These are phyloP conservation scores for Backusella morwellensis DNA, from an alignment of 192 early-diverging fungal species.

Conservation along the genomic window DNA sequence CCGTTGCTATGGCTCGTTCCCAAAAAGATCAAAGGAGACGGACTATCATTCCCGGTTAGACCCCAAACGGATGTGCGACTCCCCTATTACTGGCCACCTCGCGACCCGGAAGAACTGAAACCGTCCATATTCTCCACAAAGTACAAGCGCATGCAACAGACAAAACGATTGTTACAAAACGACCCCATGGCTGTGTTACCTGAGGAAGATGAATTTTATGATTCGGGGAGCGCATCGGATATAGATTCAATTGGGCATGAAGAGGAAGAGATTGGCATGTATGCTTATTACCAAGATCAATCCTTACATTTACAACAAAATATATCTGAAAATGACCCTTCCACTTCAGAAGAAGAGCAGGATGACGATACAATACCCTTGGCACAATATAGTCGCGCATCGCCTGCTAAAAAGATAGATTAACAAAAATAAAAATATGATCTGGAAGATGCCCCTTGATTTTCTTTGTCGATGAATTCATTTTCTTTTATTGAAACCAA, in stretches of 20 bases:
- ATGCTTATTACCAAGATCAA: neutral
- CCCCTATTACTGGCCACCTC: conserved; percentile 33
- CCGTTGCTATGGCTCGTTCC: conserved; percentile 79
- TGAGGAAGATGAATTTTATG: conserved; percentile 24
- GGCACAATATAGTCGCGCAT: neutral
- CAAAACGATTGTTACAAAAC: neutral
- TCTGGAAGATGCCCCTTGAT: neutral
- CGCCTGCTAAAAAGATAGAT: neutral
- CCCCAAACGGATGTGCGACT: conserved; percentile 29
- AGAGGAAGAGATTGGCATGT: neutral
- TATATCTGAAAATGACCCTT: conserved; percentile 13
- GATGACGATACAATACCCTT: conserved; percentile 10
- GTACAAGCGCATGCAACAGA: conserved; percentile 26
- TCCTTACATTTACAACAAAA: neutral
- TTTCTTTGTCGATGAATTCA: neutral
- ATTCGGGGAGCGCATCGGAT: conserved; percentile 29
- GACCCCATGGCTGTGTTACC: neutral
- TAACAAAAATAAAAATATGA: neutral
- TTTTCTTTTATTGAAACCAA: neutral
- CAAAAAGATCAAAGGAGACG: conserved; percentile 55
- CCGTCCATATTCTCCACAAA: conserved; percentile 34
- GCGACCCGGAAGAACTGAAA: conserved; percentile 38
- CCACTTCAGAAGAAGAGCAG: conserved; percentile 14
- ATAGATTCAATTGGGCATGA: conserved; percentile 1
- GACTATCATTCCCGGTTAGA: conserved; percentile 62